Evolutionary conservation across 768 basidiomycete genomes (phyloP), one percentile per base, ranked within the genome.

Genomic region (Hygrocybe punicea): DNA sequence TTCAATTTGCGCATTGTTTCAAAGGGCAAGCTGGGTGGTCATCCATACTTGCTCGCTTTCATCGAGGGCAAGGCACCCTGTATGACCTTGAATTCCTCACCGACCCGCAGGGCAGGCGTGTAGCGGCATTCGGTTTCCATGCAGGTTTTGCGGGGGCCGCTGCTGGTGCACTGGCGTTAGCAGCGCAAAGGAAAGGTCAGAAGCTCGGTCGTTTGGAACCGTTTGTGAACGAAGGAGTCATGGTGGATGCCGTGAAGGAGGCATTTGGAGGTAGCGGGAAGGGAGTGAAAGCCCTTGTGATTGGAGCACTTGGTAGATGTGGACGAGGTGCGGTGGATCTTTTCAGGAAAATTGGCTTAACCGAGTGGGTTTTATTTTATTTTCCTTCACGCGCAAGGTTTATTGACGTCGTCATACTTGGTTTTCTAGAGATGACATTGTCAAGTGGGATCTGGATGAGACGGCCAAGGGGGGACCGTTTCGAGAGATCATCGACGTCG

Each of bases 141-240:
- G 97, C 97, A 11, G 97, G 97, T 4, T 99, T 98, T 65, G 94
- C 96, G n/a, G 97, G 97, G 14, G 93, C 94, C 9, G 96, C 94
- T 5, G 93, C 91, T 0, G 88, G 91, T 19, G 91, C 90, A 7
- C 81, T 98, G 24, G 93, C 91, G 2, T 70, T 85, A 34, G 90
- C 87, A 1, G 79, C 88, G 19, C 81, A 87, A 52, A 78, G 79
- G 60, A 76, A 80, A 46, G 85, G 84, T 1, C 70, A 81, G 64
- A 71, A 72, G 4, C 76, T 96, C 29, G 91, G 88, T 4, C 74
- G 70, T 24, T 74, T 98, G 60, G 80, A 86, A 60, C 91, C 97
- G 4, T 99, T 87, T 65, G 75, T 75, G 55, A 91, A 96, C 65
- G 97, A 98, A 68, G 65, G 63, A 21, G 91, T 84, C 25, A 93